These are phyloP conservation scores for Cordyceps tenuipes DNA, from an alignment of 2,329 filamentous ascomycete species.

Conservation along the genomic window DNA sequence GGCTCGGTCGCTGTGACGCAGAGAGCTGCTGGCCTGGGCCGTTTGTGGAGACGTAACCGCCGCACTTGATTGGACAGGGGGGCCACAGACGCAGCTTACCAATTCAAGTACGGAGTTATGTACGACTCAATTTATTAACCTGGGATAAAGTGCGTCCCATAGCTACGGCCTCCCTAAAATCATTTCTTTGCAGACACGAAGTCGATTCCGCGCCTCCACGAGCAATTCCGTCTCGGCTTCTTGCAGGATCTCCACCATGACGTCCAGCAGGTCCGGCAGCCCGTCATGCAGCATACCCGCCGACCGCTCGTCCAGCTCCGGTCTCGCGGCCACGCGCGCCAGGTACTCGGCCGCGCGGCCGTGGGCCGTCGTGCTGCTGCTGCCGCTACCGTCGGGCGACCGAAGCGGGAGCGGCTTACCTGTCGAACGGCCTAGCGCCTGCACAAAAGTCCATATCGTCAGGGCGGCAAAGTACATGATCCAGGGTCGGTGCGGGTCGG, in stretches of 20 bases:
- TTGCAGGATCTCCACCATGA: constrained; percentile 32
- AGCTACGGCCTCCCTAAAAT: constrained; percentile 4
- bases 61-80: not conserved
- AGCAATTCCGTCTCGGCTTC: constrained; percentile 57
- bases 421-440: constrained; percentile 55
- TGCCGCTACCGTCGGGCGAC: constrained; percentile 24
- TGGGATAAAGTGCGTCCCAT: too few relatives aligned
- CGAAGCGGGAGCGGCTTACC: constrained; percentile 41
- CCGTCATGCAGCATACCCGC: constrained; percentile 54
- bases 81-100: too few relatives aligned
- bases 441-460: constrained; percentile 83
- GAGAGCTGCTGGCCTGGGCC: constrained; percentile 1
- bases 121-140: too few relatives aligned
- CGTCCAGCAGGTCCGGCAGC: constrained; percentile 37
- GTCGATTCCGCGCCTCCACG: constrained; percentile 63
- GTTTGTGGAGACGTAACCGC: not conserved
- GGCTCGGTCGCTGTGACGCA: not conserved
- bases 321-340: constrained; percentile 58
- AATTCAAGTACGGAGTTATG: too few relatives aligned
- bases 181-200: constrained; percentile 51
- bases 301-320: constrained; percentile 62
- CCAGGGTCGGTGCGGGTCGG: constrained; percentile 80
- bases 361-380: constrained; percentile 21
- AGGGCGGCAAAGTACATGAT: constrained; percentile 81
- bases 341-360: constrained; percentile 34